Evolutionary conservation across 2,329 filamentous ascomycete species (phyloP), one percentile per base, ranked within the genome.

Genomic region (Venturia effusa): DNA sequence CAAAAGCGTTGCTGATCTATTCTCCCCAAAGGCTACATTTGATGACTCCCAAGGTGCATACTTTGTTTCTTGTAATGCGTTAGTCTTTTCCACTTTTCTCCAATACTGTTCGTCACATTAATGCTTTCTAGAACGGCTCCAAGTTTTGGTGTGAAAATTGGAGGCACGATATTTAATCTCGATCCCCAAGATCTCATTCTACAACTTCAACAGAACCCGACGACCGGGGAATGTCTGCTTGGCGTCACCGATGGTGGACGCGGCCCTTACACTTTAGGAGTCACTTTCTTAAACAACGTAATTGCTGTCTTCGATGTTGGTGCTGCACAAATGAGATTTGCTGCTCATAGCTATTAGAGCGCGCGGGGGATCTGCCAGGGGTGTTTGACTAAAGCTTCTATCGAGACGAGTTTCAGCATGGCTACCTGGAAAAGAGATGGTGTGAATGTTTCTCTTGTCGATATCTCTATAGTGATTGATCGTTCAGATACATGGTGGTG

Each of bases 231-330:
- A 30, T 77, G 76, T 64, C 69, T 75, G 1, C 70, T 68, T 45
- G 75, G 69, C 7, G 69, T 76, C 34, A 68, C 74, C 54, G 66
- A 71, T 48, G 71, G 68, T n/a, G 69, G 68, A 17, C 65, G 70
- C 11, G 73, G 70, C 2, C 54, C 74, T 45, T 74, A 70, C 43
- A 76, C 81, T 51, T 66, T 82, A 59, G 80, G 80, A 0, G 78
- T 78, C 62, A 71, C 74, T 4, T 82, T 80, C 66, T 70, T 81
- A 70, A 80, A 79, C 70, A 81, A 79, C 66, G 80, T 82, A 0
- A 70, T 83, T 4, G 72, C 76, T 11, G 79, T 82, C 1, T 81
- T 79, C 70, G 80, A 82, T 71, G 74, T 82, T 64, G 79, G 78
- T 13, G 75, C 72, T 24, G 71, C 71, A 55, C 71, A 78, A 70